These are phyloP conservation scores for Samsoniella hepiali DNA, from an alignment of 2,329 filamentous ascomycete species.

Conservation along the genomic window DNA sequence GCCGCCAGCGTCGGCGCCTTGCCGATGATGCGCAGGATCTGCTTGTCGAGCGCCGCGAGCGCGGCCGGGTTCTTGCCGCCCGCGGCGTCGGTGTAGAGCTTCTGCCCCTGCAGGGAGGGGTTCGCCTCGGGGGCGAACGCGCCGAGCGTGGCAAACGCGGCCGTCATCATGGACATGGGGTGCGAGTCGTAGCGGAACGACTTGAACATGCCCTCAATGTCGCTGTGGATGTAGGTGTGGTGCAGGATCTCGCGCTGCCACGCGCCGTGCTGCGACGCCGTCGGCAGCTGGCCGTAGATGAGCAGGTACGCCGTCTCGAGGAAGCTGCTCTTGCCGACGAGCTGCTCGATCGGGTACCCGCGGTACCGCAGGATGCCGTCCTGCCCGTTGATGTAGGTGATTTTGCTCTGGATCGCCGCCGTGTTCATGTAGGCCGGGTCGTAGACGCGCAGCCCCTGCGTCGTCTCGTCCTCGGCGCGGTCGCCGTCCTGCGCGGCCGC, in stretches of 20 bases:
- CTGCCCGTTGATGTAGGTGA: conserved; percentile 52
- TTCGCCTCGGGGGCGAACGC: conserved; percentile 50
- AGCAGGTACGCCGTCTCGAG: conserved; percentile 49
- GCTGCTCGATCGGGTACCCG: conserved; percentile 50
- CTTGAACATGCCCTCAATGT: conserved; percentile 50
- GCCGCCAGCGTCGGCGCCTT: conserved; percentile 50
- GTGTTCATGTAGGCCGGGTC: conserved; percentile 55
- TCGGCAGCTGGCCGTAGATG: conserved; percentile 50
- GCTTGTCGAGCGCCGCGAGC: conserved; percentile 46
- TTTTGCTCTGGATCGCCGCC: conserved; percentile 46
- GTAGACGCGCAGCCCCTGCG: conserved; percentile 47
- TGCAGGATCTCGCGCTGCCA: conserved; percentile 50
- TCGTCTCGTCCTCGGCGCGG: conserved; percentile 44
- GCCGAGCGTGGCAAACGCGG: conserved; percentile 47
- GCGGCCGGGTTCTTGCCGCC: conserved; percentile 37
- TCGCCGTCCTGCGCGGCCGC: conserved; percentile 31
- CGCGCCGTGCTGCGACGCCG: conserved; percentile 35
- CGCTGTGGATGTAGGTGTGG: conserved; percentile 48
- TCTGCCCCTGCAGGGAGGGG: conserved; percentile 47
- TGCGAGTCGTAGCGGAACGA: conserved; percentile 51
- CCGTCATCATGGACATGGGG: conserved; percentile 50
- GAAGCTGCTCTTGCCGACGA: conserved; percentile 48
- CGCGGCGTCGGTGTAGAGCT: conserved; percentile 47
- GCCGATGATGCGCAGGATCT: conserved; percentile 50
- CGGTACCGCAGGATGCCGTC: conserved; percentile 51